Conservation (phyloP, 305 asterid genomes). For the Rubia tinctorum region DNA sequence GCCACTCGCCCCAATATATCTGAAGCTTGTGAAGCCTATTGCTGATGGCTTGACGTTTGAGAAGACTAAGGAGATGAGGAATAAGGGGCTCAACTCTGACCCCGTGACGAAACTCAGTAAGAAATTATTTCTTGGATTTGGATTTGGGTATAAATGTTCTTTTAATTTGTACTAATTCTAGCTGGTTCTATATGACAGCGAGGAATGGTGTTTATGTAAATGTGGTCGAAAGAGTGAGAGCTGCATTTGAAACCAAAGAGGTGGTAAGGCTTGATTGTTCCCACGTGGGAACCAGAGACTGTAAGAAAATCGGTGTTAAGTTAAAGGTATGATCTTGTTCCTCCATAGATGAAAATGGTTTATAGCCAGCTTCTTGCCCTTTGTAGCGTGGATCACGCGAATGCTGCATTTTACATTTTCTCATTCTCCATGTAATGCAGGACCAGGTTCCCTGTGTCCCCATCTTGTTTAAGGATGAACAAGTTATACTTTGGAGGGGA, state of each 20-base stretch:
- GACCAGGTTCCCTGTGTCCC: constrained; percentile 91
- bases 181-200: constrained; percentile 36
- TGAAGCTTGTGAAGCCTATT: constrained; percentile 77
- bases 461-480: constrained; percentile 79
- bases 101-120: constrained; percentile 82
- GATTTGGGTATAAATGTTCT: neutral
- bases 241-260: constrained; percentile 65
- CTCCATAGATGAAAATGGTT: neutral
- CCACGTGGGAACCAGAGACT: constrained; percentile 71
- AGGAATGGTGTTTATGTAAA: constrained; percentile 87
- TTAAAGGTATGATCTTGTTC: constrained; percentile 50
- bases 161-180: constrained; percentile 11
- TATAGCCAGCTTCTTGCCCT: no score
- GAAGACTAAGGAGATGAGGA: constrained; percentile 75
- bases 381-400: neutral
- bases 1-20: constrained; percentile 81
- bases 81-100: constrained; percentile 65
- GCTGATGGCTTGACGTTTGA: constrained; percentile 79
- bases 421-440: constrained; percentile 31
- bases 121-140: constrained; percentile 9
- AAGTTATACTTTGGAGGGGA: constrained; percentile 78
- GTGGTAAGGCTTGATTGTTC: constrained; percentile 75
- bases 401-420: neutral
- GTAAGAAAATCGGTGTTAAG: constrained; percentile 89
- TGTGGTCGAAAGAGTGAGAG: constrained; percentile 69